A percentile compares a stretch with the other conserved stretches of the same genome.
Evolutionary conservation across 805 yeast genomes (phyloP).

Genomic region (Lipomyces yamadae): DNA sequence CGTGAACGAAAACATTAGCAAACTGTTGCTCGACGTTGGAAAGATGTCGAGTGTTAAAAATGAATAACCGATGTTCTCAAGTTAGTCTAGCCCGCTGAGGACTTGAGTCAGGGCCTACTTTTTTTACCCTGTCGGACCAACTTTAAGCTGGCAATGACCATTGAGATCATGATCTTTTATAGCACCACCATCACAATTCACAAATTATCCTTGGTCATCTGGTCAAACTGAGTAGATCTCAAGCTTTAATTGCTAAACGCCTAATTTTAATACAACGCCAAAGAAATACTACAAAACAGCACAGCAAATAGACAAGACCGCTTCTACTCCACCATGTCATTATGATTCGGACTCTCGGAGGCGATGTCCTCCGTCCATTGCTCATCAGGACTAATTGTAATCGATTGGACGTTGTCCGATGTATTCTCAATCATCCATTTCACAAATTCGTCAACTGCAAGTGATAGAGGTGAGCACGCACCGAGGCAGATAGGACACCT

Average conservation of each 20-base stretch:
- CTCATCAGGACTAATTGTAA: neutral
- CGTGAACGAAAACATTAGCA: neutral
- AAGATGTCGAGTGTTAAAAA: neutral
- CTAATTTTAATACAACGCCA: neutral
- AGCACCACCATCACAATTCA: too few species aligned
- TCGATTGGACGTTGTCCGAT: neutral
- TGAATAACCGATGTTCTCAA: too few species aligned
- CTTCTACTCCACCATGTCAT: neutral
- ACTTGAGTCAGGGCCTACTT: too few species aligned
- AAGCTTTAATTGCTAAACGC: neutral
- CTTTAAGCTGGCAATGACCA: too few species aligned
- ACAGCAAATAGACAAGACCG: neutral
- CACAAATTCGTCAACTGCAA: slow-evolving; percentile 44
- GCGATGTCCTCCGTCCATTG: neutral
- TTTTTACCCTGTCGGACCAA: too few species aligned
- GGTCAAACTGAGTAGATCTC: too few species aligned
- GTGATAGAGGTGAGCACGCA: neutral
- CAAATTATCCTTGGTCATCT: too few species aligned
- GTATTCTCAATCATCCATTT: slow-evolving; percentile 9
- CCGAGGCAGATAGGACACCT: slow-evolving; percentile 18
- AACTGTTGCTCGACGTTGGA: neutral
- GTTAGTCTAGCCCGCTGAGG: too few species aligned
- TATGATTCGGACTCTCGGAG: neutral
- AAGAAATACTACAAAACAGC: neutral
- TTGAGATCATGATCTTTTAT: too few species aligned